Percentiles rank a stretch among this genome's conserved stretches.
Evolutionary conservation across 2,329 filamentous ascomycete species (phyloP).

Genomic region (Fusarium veterinarium): DNA sequence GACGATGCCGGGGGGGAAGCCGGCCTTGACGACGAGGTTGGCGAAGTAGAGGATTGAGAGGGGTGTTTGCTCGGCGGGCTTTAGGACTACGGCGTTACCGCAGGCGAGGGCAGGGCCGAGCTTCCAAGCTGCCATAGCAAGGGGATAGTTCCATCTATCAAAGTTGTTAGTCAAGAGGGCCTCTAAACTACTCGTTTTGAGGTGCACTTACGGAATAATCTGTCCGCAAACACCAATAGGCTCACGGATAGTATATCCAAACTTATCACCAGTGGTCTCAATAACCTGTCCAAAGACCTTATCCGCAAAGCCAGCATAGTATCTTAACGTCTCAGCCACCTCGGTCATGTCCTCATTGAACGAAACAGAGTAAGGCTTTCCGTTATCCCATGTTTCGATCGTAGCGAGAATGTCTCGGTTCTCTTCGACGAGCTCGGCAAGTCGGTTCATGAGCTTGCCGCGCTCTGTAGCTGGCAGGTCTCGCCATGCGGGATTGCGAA

Average conservation of each 20-base stretch:
- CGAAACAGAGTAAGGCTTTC: conserved; percentile 72
- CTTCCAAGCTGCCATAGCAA: conserved; percentile 69
- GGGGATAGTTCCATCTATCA: conserved; percentile 72
- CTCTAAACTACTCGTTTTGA: accelerated
- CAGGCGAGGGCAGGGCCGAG: conserved; percentile 76
- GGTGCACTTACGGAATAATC: conserved; percentile 68
- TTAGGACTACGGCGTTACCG: conserved; percentile 73
- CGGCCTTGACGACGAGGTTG: conserved; percentile 75
- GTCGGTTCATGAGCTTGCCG: conserved; percentile 75
- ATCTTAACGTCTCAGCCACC: conserved; percentile 65
- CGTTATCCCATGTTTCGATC: conserved; percentile 85
- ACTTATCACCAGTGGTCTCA: conserved; percentile 73
- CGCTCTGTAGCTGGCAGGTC: conserved; percentile 74
- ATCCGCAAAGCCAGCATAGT: conserved; percentile 83
- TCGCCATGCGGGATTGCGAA: conserved; percentile 76
- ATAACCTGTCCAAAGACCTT: conserved; percentile 84
- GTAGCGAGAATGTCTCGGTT: conserved; percentile 63
- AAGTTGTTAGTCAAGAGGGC: neutral
- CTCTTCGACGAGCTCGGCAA: conserved; percentile 76
- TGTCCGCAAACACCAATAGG: conserved; percentile 80
- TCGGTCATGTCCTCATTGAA: conserved; percentile 72
- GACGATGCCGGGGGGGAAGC: conserved; percentile 81
- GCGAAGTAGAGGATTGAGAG: conserved; percentile 74
- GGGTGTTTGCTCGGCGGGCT: conserved; percentile 75
- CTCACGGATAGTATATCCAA: conserved; percentile 80